A percentile compares a stretch with the other conserved stretches of the same genome.
These are phyloP conservation scores for Monosporascus sp. DNA, from an alignment of 2,329 filamentous ascomycete genomes.

Conservation along the genomic window DNA sequence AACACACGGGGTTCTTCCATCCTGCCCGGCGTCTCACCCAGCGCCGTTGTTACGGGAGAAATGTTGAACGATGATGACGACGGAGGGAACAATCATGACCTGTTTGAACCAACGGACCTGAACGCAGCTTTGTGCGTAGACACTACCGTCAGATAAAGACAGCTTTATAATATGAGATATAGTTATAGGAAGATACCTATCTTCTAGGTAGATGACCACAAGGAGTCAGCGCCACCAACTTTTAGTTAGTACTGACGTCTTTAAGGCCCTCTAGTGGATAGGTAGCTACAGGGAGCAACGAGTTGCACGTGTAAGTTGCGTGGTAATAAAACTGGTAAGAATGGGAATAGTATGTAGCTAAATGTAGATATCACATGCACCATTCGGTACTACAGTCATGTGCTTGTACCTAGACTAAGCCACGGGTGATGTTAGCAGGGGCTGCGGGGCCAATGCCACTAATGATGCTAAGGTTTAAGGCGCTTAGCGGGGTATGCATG, in stretches of 20 bases:
- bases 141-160: not conserved
- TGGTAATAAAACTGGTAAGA: too few species aligned
- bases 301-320: too few species aligned
- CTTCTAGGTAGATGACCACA: too few species aligned
- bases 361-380: conserved; percentile 6
- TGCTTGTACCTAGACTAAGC: not conserved
- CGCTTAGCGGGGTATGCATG: conserved; percentile 7
- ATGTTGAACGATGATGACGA: not conserved
- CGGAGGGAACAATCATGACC: not conserved
- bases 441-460: not conserved
- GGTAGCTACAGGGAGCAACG: too few species aligned
- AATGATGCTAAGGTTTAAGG: too few species aligned
- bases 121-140: not conserved
- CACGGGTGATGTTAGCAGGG: too few species aligned
- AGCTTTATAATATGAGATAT: too few species aligned
- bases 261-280: too few species aligned
- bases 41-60: not conserved
- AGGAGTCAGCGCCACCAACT: too few species aligned
- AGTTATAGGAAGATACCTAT: too few species aligned
- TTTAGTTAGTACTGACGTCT: too few species aligned
- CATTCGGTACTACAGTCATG: not conserved
- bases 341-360: not conserved
- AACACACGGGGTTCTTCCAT: conserved; percentile 25
- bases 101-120: not conserved
- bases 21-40: not conserved